Evolutionary conservation across 257 asterid species (phyloP).

Genomic region (Capsicum pubescens): DNA sequence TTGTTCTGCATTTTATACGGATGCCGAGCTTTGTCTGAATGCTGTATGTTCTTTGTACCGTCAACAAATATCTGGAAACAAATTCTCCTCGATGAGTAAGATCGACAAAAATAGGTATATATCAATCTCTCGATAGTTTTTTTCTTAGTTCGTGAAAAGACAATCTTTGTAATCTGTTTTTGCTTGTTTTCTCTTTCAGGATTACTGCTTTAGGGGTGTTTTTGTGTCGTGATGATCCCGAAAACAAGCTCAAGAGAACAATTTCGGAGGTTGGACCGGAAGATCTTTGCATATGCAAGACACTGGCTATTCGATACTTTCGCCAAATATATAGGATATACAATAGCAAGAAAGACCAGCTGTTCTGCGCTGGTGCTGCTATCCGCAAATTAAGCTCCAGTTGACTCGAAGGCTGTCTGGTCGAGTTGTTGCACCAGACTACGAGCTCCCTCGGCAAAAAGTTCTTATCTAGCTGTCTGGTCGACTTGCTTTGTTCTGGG

Average conservation of each 20-base stretch:
- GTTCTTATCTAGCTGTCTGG: too few relatives aligned
- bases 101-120: slow-evolving; percentile 3
- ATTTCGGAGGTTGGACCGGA: not conserved
- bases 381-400: not conserved
- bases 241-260: slow-evolving; percentile 1
- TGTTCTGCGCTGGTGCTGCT: not conserved
- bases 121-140: too few relatives aligned
- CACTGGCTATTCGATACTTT: not conserved
- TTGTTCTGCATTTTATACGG: not conserved
- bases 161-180: not conserved
- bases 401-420: not conserved
- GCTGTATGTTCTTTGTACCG: slow-evolving; percentile 26
- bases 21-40: slow-evolving; percentile 24
- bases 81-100: not conserved
- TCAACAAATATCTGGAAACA: not conserved
- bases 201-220: not conserved
- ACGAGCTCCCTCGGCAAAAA: not conserved
- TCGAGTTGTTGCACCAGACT: not conserved
- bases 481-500: not conserved
- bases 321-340: not conserved
- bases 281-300: not conserved
- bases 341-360: not conserved
- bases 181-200: not conserved
- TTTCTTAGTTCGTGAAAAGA: too few relatives aligned
- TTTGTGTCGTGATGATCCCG: not conserved